Base-by-base conservation (phyloP, 495 filamentous ascomycete species). In the Podospora pseudopauciseta region DNA sequence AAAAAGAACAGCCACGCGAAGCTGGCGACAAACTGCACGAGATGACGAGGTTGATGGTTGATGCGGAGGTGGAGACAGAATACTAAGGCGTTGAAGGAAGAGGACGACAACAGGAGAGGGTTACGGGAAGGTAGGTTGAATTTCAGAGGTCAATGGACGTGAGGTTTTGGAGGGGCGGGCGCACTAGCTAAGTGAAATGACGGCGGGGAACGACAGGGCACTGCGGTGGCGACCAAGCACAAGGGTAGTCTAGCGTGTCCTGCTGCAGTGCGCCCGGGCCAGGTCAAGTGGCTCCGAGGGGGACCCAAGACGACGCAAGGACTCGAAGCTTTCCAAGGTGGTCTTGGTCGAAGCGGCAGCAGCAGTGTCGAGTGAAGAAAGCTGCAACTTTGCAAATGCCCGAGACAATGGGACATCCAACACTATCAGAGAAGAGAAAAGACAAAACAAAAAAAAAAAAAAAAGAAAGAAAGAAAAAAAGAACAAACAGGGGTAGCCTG, bases 161-260 rank as follows among this genome's bases (percentile, higher is more conserved):
- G 71, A 70, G 72, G 72, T 75, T 72, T 74, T 77, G 75, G 75
- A 77, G 75, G 74, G 75, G 75, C 72, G 75, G 72, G 74, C 72
- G 72, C 70, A 65, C 71, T 76, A 73, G 75, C 75, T 73, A 70
- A 70, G 70, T 76, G 74, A 76, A 76, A 76, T 73, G 75, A 77
- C 71, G 75, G 75, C 75, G 74, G 75, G 75, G 75, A 77, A 75
- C 65, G 72, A 73, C 72, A 77, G 75, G 74, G 74, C 74, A 73
- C 68, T 69, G 66, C 67, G 74, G 75, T 76, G 75, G 72, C 75
- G 71, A 76, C 74, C 74, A 68, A 67, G 70, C 74, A 73, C 74
- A 68, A 74, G 74, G 72, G 67, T 63, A 71, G 73, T 72, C 65
- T 71, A 65, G 70, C 63, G 73, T 67, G 70, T 70, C 65, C 70